These are phyloP conservation scores for Inga laurina DNA, from an alignment of 306 rosid species.

Conservation along the genomic window DNA sequence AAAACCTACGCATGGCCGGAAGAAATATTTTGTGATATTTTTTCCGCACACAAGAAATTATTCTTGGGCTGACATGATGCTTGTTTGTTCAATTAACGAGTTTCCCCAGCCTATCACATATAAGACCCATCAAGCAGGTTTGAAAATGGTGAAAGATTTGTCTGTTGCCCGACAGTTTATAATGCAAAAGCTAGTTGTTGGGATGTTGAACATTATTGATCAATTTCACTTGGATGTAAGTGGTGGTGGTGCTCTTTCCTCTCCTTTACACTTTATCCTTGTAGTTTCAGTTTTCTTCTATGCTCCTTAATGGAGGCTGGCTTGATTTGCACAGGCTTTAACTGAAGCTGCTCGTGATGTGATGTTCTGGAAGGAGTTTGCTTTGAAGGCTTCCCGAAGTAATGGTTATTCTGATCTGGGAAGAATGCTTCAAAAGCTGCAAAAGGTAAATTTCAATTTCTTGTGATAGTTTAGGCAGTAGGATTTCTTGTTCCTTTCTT, in stretches of 20 bases:
- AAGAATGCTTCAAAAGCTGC: slow-evolving; percentile 88
- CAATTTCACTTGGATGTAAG: slow-evolving; percentile 88
- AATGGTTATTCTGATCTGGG: slow-evolving; percentile 85
- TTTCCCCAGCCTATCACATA: slow-evolving; percentile 88
- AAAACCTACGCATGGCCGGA: slow-evolving; percentile 92
- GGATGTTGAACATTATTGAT: slow-evolving; percentile 84
- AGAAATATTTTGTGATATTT: slow-evolving; percentile 86
- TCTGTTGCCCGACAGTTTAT: slow-evolving; percentile 78
- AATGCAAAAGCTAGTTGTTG: slow-evolving; percentile 86
- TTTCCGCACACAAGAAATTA: slow-evolving; percentile 89
- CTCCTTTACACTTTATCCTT: slow-evolving; percentile 16
- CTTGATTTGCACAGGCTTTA: slow-evolving; percentile 67
- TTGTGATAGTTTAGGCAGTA: slow-evolving; percentile 40
- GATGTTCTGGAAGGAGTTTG: slow-evolving; percentile 82
- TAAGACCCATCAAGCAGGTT: slow-evolving; percentile 72
- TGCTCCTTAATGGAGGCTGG: slow-evolving; percentile 28
- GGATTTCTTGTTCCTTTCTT: neutral
- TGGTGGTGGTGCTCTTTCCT: slow-evolving; percentile 31
- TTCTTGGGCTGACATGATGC: slow-evolving; percentile 94
- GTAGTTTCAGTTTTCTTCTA: slow-evolving; percentile 16
- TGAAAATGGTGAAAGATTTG: slow-evolving; percentile 79
- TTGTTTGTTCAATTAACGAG: slow-evolving; percentile 76
- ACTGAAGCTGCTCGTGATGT: slow-evolving; percentile 78
- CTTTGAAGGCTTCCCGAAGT: slow-evolving; percentile 89
- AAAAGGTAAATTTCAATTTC: slow-evolving; percentile 68